phyloP scores from a whole-genome alignment of 2,329 filamentous ascomycete genomes.

The Botrytis porri region DNA sequence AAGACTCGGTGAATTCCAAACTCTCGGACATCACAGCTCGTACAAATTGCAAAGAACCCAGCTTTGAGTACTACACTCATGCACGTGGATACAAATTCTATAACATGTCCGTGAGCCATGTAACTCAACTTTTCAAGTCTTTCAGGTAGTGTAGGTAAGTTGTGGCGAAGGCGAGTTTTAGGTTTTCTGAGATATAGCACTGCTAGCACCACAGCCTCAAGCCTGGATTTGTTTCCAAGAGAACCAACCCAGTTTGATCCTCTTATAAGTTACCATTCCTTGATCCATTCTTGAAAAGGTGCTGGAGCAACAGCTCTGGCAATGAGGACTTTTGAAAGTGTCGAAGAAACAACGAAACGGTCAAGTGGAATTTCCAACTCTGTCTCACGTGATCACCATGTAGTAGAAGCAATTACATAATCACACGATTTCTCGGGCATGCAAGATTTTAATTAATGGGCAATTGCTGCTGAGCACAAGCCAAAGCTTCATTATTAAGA shows the following conservation, averaged over 20 bases:
- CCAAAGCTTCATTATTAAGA: background rate
- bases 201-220: background rate
- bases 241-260: background rate
- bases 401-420: background rate
- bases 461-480: background rate
- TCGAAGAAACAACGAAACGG: background rate
- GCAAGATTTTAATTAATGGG: background rate
- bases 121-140: slow-evolving; percentile 1
- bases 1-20: slow-evolving; percentile 13
- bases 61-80: slow-evolving; percentile 2
- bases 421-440: background rate
- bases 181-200: background rate
- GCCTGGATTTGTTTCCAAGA: background rate
- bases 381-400: background rate
- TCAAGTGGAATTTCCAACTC: background rate
- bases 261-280: background rate
- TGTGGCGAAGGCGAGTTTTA: background rate
- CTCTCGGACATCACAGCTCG: slow-evolving; percentile 14
- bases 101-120: slow-evolving; percentile 8
- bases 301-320: background rate
- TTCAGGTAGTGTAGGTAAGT: slow-evolving; percentile 3
- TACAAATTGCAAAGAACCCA: background rate
- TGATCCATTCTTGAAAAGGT: background rate
- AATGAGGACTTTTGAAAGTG: background rate
- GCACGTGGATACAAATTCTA: slow-evolving; percentile 14